A percentile compares a stretch with the other conserved stretches of the same genome.
Evolutionary conservation across 2,329 filamentous ascomycete species (phyloP).

Genomic region (Peltaster fructicola): DNA sequence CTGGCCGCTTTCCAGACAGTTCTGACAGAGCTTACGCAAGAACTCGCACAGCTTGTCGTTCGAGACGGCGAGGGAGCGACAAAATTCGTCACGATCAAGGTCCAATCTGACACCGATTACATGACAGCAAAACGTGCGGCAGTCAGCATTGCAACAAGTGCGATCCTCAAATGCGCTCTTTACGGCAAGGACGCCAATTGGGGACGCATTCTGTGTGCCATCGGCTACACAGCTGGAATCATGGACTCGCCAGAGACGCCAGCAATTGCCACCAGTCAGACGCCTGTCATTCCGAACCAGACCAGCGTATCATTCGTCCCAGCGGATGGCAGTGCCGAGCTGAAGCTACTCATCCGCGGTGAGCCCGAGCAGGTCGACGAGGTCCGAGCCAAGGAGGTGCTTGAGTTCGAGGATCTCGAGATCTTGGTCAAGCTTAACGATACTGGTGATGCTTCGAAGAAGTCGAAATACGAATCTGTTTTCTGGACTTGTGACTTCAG

Average conservation of each 20-base stretch:
- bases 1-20: constrained; percentile 53
- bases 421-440: constrained; percentile 59
- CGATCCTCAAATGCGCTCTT: constrained; percentile 89
- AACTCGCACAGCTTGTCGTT: constrained; percentile 81
- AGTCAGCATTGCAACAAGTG: constrained; percentile 73
- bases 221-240: constrained; percentile 59
- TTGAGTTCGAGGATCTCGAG: constrained; percentile 62
- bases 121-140: constrained; percentile 56
- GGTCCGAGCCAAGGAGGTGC: constrained; percentile 55
- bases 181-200: constrained; percentile 98
- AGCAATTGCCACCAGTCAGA: not conserved
- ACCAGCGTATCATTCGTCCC: constrained; percentile 69
- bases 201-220: constrained; percentile 90
- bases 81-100: constrained; percentile 89
- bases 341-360: constrained; percentile 60
- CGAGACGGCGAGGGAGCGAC: constrained; percentile 94
- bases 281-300: constrained; percentile 45
- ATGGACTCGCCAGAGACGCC: constrained; percentile 11
- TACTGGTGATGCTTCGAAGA: constrained; percentile 26
- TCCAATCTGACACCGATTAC: constrained; percentile 22
- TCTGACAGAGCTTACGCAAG: constrained; percentile 60
- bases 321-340: constrained; percentile 54
- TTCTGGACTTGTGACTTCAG: constrained; percentile 82
- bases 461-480: constrained; percentile 34
- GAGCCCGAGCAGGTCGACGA: constrained; percentile 70